Base-by-base conservation (phyloP, 2,329 filamentous ascomycete species). In the Nigrospora osmanthi region DNA sequence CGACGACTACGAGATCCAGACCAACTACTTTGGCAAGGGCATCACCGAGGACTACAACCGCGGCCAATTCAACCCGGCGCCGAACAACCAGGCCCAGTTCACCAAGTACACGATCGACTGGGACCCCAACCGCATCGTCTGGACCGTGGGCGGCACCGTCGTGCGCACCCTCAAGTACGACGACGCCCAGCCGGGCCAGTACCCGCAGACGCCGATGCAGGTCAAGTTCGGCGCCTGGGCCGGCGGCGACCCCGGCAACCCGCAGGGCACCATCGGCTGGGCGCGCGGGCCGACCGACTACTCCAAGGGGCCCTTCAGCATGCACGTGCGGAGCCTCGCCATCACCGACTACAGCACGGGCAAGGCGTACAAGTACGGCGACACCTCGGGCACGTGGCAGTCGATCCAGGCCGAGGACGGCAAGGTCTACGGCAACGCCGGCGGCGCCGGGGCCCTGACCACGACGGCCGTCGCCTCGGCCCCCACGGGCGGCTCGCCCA, bases 21-120 rank as follows among this genome's bases (percentile, higher is more conserved):
- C 83, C 55, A 98, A 98, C 68, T 98, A 95, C 69, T 98, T 98
- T 56, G 89, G 89, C 63, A 95, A 97, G 67, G 93, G 91, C 43
- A 76, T 87, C 54, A 90, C 88, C 0, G 83, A 78, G 30, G 78
- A 78, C n/a, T 95, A 91, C 71, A 89, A 94, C 68, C 85, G 93
- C 45, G 90, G 88, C 50, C 83, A 86, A 47, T 90, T 88, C 63
- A 87, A 94, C 64, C 68, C 79, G 71, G 82, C 58, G 52, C 71
- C 50, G 68, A 77, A 76, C 56, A 93, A 85, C 51, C 89, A 95
- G 62, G 72, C 72, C 41, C 65, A 75, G 33, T 96, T 85, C 65
- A 83, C 91, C 64, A 96, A 82, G 11, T 98, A 97, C 69, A 83
- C 84, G 4, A 72, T 97, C 56, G 89, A 96, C 64, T 98, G 93